phyloP scores from a whole-genome alignment of 306 rosid genomes.

The Lagenaria siceraria region DNA sequence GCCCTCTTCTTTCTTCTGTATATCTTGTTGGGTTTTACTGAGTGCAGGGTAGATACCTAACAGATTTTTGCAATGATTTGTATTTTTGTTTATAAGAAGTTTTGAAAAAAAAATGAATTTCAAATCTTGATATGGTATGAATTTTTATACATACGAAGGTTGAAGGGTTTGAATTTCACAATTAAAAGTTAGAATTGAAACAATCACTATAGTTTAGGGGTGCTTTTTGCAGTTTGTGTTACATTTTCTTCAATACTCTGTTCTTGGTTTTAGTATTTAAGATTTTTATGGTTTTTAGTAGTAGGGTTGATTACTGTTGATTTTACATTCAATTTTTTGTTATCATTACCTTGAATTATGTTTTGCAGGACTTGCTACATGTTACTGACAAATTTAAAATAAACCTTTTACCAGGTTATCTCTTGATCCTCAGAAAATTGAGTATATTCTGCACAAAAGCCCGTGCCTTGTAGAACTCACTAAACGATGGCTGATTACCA shows the following conservation, averaged over 20 bases:
- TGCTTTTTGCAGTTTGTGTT: too few species aligned
- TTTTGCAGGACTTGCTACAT: background rate
- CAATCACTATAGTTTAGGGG: background rate
- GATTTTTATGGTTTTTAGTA: background rate
- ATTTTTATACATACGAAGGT: background rate
- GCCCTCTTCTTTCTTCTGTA: too few species aligned
- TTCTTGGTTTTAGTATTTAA: background rate
- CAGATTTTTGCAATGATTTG: background rate
- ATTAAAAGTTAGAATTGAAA: too few species aligned
- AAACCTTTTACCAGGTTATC: background rate
- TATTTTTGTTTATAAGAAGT: too few species aligned
- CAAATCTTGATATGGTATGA: background rate
- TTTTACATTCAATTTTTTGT: background rate
- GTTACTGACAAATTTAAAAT: background rate
- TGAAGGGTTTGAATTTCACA: background rate
- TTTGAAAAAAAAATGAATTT: too few species aligned
- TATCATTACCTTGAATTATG: background rate
- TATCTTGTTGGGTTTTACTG: too few species aligned
- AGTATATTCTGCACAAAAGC: background rate
- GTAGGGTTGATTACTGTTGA: background rate
- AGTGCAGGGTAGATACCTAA: too few species aligned
- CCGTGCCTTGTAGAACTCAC: background rate
- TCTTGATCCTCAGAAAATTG: background rate
- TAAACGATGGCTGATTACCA: conserved; percentile 70
- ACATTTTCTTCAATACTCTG: background rate